Base-by-base conservation (phyloP, 2,329 filamentous ascomycete genomes). In the Lasiodiplodia hormozganensis region DNA sequence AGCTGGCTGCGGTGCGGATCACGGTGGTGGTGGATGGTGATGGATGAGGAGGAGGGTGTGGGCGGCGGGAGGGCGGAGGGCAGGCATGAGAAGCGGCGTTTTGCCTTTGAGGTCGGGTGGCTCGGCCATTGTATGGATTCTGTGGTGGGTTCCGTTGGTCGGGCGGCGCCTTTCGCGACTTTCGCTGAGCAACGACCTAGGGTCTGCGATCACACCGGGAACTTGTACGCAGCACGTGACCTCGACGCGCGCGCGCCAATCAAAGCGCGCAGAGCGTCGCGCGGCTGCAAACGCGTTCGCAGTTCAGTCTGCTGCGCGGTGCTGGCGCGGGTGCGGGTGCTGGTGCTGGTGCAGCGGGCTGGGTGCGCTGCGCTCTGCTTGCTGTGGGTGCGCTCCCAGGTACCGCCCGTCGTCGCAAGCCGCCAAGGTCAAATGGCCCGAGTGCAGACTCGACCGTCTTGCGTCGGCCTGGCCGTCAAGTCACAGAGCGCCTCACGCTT, bases 21-120 rank as follows among this genome's bases (percentile, higher is more conserved):
- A 68, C 57, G 66, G 66, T 62, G 66, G 66, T 53, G 47, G 66
- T 62, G 57, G 66, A 49, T 40, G 66, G 66, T 54, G 66, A 53
- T 62, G 47, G 47, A 43, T n/a, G 66, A 52, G 66, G 62, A 51
- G 66, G 52, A 54, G 25, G 56, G 28, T 54, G 49, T 60, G 47
- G 65, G 65, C 65, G 65, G 56, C 51, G 47, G 66, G 56, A 60
- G 14, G 51, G 52, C 49, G 66, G 66, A 60, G 34, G 66, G 56
- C 21, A 49, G 56, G 66, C 66, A 43, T 67, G 53, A 52, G 65
- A 67, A 21, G 60, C 40, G 58, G 43, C 21, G 43, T 62, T 62
- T 65, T 65, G 62, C 62, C 58, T 65, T 62, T 68, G 56, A 62
- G 54, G 38, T 21, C 43, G 43, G 43, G 43, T 47, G 64, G 62